These are phyloP conservation scores for Cladorrhinum samala DNA, from an alignment of 495 filamentous ascomycete species.

Conservation along the genomic window DNA sequence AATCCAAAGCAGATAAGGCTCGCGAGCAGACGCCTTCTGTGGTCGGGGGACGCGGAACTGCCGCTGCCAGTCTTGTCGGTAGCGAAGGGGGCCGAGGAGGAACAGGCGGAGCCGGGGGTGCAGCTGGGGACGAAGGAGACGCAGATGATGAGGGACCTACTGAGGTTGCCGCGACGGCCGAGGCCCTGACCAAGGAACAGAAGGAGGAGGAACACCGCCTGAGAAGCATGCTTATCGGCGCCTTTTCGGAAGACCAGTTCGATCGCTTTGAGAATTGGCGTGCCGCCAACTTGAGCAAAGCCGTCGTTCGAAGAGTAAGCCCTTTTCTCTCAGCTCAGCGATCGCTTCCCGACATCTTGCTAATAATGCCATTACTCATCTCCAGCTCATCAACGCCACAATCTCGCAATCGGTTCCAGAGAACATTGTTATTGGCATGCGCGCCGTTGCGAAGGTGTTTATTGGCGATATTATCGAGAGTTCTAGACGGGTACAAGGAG, in stretches of 20 bases:
- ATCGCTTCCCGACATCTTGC: no score
- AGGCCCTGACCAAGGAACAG: conserved; percentile 58
- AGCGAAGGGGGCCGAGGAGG: conserved; percentile 27
- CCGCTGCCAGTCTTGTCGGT: conserved; percentile 42
- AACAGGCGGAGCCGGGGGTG: conserved; percentile 25
- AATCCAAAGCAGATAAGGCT: conserved; percentile 54
- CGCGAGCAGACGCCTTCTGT: conserved; percentile 45
- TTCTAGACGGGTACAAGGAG: conserved; percentile 68
- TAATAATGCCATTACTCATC: no score
- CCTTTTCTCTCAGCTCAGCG: conserved; percentile 52
- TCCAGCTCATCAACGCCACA: conserved; percentile 74
- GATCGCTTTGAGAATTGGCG: conserved; percentile 69
- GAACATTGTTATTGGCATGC: conserved; percentile 71
- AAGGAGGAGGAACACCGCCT: conserved; percentile 60
- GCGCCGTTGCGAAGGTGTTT: conserved; percentile 76
- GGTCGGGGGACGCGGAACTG: conserved; percentile 44
- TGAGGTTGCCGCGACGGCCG: conserved; percentile 57
- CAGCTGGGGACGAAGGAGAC: conserved; percentile 43
- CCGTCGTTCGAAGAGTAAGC: conserved; percentile 37
- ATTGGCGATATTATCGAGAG: conserved; percentile 77
- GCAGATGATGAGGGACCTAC: conserved; percentile 63
- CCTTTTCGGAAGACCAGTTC: conserved; percentile 62
- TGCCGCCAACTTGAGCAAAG: conserved; percentile 54
- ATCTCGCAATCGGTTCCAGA: conserved; percentile 80
- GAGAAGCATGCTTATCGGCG: conserved; percentile 57